These are phyloP conservation scores for Vitis rupestris DNA, from an alignment of 164 flowering plant species.

Conservation along the genomic window DNA sequence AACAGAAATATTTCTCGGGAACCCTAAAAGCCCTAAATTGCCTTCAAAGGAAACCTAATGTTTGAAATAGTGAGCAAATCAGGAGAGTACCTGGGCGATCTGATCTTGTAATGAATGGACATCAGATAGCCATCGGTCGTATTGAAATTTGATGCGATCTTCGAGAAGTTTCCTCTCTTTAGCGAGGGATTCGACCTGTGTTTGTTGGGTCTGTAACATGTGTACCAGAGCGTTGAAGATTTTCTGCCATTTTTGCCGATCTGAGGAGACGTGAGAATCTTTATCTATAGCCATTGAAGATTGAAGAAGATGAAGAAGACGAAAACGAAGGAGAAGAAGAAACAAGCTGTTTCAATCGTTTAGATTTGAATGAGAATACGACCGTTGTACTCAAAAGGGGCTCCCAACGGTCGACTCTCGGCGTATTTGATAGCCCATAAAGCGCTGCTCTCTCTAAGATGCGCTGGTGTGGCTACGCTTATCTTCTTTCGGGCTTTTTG, in stretches of 20 bases:
- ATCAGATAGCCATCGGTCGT: conserved; percentile 45
- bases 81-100: conserved; percentile 39
- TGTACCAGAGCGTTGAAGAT: conserved; percentile 34
- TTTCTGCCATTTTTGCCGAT: conserved; percentile 40
- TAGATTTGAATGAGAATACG: no score
- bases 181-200: conserved; percentile 42
- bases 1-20: not conserved
- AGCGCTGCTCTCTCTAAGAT: no score
- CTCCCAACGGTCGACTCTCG: no score
- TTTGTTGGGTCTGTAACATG: conserved; percentile 39
- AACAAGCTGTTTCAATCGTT: no score
- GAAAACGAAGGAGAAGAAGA: no score
- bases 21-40: conserved; percentile 4
- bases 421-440: no score
- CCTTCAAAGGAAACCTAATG: not conserved
- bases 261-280: conserved; percentile 16
- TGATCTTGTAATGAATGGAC: conserved; percentile 34
- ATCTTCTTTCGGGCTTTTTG: no score
- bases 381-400: no score
- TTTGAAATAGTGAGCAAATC: not conserved
- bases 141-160: conserved; percentile 38
- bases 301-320: conserved; percentile 5
- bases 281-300: conserved; percentile 12
- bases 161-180: conserved; percentile 45
- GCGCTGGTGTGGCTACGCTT: no score